A percentile compares a stretch with the other conserved stretches of the same genome.
phyloP scores from a whole-genome alignment of 2,329 filamentous ascomycete species.

The Ustulina deusta region DNA sequence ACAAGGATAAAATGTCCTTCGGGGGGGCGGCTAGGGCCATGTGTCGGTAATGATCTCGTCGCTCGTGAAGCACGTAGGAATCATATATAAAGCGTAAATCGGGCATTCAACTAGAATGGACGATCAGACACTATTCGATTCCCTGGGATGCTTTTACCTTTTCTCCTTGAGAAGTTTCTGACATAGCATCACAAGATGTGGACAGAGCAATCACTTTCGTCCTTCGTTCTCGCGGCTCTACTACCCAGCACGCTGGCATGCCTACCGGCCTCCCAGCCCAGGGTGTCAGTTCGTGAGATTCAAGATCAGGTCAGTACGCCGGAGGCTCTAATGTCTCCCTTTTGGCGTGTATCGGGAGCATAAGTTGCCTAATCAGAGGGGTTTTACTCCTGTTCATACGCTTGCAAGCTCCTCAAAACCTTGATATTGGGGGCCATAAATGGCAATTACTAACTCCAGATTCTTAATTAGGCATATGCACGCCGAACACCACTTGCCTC shows the following conservation, averaged over 20 bases:
- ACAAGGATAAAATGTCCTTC: neutral
- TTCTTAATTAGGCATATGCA: neutral
- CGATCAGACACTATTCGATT: neutral
- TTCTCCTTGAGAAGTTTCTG: neutral
- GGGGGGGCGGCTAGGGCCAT: neutral
- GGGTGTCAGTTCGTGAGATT: conserved; percentile 21
- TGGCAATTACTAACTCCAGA: neutral
- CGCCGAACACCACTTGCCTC: conserved; percentile 12
- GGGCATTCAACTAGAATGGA: neutral
- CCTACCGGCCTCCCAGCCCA: conserved; percentile 5
- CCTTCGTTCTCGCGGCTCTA: conserved; percentile 1
- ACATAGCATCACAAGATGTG: conserved; percentile 18
- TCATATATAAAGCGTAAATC: conserved; percentile 10
- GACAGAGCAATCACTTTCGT: neutral
- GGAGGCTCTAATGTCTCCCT: neutral
- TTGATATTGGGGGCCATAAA: neutral
- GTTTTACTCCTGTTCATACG: neutral
- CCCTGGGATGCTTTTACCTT: neutral
- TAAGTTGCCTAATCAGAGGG: neutral
- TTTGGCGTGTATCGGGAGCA: neutral
- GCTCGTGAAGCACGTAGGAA: neutral
- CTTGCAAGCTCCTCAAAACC: neutral
- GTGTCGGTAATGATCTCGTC: neutral
- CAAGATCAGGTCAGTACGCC: neutral
- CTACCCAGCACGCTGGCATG: conserved; percentile 19